Percentiles rank a stretch among this genome's conserved stretches.
These are phyloP conservation scores for Comarum palustre DNA, from an alignment of 306 rosid species.

Conservation along the genomic window DNA sequence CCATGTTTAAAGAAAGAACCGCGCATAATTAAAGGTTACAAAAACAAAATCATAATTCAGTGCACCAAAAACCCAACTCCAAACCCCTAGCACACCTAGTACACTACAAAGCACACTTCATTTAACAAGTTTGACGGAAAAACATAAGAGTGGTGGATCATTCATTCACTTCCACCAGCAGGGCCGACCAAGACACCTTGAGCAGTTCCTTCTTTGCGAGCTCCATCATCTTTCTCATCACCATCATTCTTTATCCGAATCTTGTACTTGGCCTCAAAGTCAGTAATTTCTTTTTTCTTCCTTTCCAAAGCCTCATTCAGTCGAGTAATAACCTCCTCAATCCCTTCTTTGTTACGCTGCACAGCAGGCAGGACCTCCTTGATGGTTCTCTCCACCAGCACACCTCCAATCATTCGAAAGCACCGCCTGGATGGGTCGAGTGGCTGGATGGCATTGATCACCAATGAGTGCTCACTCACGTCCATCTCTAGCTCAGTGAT, in stretches of 20 bases:
- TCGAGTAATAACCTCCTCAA: constrained; percentile 80
- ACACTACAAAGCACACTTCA: background rate
- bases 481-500: constrained; percentile 98
- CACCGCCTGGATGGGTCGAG: constrained; percentile 86
- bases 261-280: constrained; percentile 85
- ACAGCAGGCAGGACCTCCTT: constrained; percentile 94
- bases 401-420: constrained; percentile 95
- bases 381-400: constrained; percentile 95
- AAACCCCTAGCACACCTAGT: constrained; percentile 12
- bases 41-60: background rate
- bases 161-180: constrained; percentile 61
- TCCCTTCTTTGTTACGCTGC: constrained; percentile 83
- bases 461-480: constrained; percentile 80
- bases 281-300: constrained; percentile 89
- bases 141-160: constrained; percentile 6
- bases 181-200: constrained; percentile 97
- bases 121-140: background rate
- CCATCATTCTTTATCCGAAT: constrained; percentile 70
- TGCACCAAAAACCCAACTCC: constrained; percentile 15
- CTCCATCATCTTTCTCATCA: constrained; percentile 63
- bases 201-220: constrained; percentile 81
- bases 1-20: background rate
- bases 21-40: background rate
- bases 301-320: constrained; percentile 77
- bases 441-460: constrained; percentile 80